Percentiles rank a stretch among this genome's conserved stretches.
Conservation (phyloP, 2,329 filamentous ascomycete genomes). For the Blastomyces gilchristii region DNA sequence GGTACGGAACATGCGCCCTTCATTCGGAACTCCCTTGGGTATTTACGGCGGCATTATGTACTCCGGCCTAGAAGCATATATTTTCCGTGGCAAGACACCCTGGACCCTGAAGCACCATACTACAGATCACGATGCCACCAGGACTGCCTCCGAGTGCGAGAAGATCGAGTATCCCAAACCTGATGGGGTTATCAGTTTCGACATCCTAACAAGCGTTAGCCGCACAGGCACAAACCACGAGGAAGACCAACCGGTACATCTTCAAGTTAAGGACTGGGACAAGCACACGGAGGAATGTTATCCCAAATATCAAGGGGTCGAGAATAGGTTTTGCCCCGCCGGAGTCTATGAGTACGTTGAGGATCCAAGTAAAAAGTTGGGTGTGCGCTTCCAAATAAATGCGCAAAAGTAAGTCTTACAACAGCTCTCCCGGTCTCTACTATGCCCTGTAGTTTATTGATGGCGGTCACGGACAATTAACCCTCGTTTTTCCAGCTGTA, state of each 20-base stretch:
- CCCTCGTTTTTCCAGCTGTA: slow-evolving; percentile 55
- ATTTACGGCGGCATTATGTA: slow-evolving; percentile 85
- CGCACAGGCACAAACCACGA: slow-evolving; percentile 97
- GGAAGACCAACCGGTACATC: slow-evolving; percentile 92
- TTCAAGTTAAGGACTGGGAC: slow-evolving; percentile 94
- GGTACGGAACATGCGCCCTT: slow-evolving; percentile 94
- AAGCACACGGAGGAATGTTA: slow-evolving; percentile 73
- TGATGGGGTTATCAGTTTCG: slow-evolving; percentile 88
- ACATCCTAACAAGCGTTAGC: slow-evolving; percentile 90
- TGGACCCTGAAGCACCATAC: slow-evolving; percentile 86
- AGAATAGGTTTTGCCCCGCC: slow-evolving; percentile 94
- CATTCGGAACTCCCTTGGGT: slow-evolving; percentile 79
- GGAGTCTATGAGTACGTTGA: slow-evolving; percentile 98
- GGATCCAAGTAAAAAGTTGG: slow-evolving; percentile 72
- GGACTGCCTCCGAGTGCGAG: slow-evolving; percentile 62
- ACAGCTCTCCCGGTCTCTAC: slow-evolving; percentile 1
- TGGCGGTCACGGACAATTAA: not conserved
- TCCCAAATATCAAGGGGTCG: slow-evolving; percentile 80
- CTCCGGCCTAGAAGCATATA: slow-evolving; percentile 81
- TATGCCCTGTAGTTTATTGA: not conserved
- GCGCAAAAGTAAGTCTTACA: slow-evolving; percentile 68
- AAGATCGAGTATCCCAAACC: slow-evolving; percentile 98
- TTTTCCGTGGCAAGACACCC: slow-evolving; percentile 74
- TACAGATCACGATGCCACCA: slow-evolving; percentile 68
- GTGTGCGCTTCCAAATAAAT: slow-evolving; percentile 95